Evolutionary conservation across 23 red algal species (phyloP), one percentile per base, ranked within the genome.

Genomic region (Pyropia yezoensis): DNA sequence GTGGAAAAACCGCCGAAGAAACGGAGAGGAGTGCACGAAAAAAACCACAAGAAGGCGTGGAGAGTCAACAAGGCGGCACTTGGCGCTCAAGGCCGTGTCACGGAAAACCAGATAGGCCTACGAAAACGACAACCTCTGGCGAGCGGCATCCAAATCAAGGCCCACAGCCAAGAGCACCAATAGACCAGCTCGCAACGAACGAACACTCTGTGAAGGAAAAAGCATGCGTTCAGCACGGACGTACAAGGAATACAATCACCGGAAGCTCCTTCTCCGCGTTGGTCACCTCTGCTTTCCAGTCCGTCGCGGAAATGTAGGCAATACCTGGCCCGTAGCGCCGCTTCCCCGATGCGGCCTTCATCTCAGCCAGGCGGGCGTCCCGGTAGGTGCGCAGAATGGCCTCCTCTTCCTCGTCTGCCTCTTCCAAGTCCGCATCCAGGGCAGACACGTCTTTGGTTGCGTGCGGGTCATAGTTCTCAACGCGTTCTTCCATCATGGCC

Each of bases 391-490:
- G 29, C 59, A 90, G 76, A 23, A 90, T 81, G 56, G 32, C 33
- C 52, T 90, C 86, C 52, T 90, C 86, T 47, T 90, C 86, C 12
- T 74, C 79, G 57, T 90, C 86, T 2, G 86, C 86, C 19, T 90
- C 86, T 50, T 90, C 86, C 25, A 90, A 27, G 25, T 90, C 86
- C 71, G 75, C 75, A 11, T 90, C 86, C 58, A 90, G 86, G 39
- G 53, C 39, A 28, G 71, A 59, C 14, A 90, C 70, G 27, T 58
- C 65, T 62, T 90, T 90, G 18, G 33, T 52, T 29, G 74, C 69
- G 57, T 90, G 77, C 24, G 86, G 86, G 54, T 90, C 86, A 63
- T 90, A 90, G 1, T 57, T 22, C 61, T 82, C 86, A 0, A 90
- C 76, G 13, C 52, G 62, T 24, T 90, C 59, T 34, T 81, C 76